Conservation (phyloP, 768 basidiomycete species). For the Paxillus ammoniavirescens region DNA sequence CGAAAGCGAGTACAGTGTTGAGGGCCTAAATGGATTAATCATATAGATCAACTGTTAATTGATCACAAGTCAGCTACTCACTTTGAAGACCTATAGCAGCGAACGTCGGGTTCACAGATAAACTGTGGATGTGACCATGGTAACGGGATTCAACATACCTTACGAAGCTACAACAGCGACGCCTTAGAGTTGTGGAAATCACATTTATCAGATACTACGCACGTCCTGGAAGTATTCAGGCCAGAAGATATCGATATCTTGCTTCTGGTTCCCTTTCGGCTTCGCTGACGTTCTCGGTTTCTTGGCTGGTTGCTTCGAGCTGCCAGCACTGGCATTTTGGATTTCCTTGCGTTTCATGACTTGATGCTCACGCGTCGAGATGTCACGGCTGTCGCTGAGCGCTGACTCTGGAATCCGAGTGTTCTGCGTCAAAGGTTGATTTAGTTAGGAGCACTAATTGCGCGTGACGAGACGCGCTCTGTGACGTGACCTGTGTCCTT, state of each 20-base stretch:
- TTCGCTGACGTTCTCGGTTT: constrained; percentile 11
- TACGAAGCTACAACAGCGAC: constrained; percentile 47
- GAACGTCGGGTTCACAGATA: not conserved
- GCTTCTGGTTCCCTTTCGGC: constrained; percentile 20
- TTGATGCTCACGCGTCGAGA: not conserved
- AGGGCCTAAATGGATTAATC: constrained; percentile 53
- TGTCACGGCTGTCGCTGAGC: not conserved
- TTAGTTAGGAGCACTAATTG: not conserved
- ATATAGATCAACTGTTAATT: not conserved
- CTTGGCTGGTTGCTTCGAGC: constrained; percentile 6
- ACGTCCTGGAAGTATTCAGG: constrained; percentile 63
- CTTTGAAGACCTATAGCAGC: constrained; percentile 44
- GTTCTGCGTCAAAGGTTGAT: not conserved
- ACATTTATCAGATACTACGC: constrained; percentile 7
- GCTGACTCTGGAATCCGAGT: not conserved
- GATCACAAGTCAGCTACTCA: constrained; percentile 10
- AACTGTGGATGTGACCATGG: not conserved
- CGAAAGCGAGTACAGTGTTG: constrained; percentile 86
- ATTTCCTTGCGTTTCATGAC: constrained; percentile 15
- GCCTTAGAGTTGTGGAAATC: not conserved
- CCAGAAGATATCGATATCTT: constrained; percentile 37
- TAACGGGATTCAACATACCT: constrained; percentile 37
- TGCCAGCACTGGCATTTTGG: not conserved
- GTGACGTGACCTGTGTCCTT: constrained; percentile 19
- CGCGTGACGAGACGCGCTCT: constrained; percentile 20